Conservation (phyloP, 129 eudicot genomes). For the Ambrosia trifida region DNA sequence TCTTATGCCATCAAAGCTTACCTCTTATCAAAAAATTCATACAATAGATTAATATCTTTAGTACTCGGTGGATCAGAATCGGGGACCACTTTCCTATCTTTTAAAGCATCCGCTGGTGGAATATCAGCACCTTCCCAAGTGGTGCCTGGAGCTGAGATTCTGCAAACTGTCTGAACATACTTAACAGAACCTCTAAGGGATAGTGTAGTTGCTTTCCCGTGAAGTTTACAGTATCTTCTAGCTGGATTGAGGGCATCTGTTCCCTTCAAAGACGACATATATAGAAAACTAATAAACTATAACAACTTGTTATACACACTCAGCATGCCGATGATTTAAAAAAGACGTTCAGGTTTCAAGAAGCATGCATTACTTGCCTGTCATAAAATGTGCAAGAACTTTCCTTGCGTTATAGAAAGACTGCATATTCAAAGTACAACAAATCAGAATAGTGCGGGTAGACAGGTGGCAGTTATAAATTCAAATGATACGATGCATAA, state of each 20-base stretch:
- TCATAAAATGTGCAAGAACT: slow-evolving; percentile 36
- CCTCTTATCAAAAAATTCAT: slow-evolving; percentile 78
- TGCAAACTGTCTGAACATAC: slow-evolving; percentile 49
- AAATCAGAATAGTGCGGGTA: background rate
- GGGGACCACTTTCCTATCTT: slow-evolving; percentile 65
- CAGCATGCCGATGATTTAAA: background rate
- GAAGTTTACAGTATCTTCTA: slow-evolving; percentile 27
- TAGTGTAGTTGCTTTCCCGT: slow-evolving; percentile 25
- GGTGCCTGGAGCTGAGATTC: slow-evolving; percentile 56
- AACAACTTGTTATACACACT: background rate
- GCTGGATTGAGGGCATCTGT: slow-evolving; percentile 44
- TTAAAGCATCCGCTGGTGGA: slow-evolving; percentile 40
- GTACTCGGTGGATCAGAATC: slow-evolving; percentile 73
- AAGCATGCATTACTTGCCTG: slow-evolving; percentile 43
- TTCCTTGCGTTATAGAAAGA: slow-evolving; percentile 36
- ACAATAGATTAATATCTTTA: slow-evolving; percentile 63
- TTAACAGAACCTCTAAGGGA: slow-evolving; percentile 44
- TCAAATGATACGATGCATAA: background rate
- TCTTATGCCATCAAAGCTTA: slow-evolving; percentile 4
- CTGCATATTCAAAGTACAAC: slow-evolving; percentile 42
- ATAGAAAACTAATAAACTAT: background rate
- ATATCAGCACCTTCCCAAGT: slow-evolving; percentile 41
- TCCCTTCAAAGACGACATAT: slow-evolving; percentile 14
- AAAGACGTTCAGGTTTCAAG: background rate
- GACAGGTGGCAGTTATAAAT: background rate